These are phyloP conservation scores for Aspergillus ibericus DNA, from an alignment of 2,329 filamentous ascomycete species.

Conservation along the genomic window DNA sequence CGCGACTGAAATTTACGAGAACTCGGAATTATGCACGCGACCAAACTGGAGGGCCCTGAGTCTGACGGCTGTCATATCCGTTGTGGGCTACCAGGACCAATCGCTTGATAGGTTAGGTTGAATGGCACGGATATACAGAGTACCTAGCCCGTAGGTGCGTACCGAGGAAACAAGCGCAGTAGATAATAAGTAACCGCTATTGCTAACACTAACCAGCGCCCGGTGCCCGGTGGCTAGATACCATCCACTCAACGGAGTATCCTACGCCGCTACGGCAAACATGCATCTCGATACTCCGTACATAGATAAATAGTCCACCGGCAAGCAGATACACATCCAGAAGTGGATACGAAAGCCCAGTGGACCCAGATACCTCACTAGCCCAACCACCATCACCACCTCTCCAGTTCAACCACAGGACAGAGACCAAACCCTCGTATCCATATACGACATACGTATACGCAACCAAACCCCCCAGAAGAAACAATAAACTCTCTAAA, in stretches of 20 bases:
- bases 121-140: neutral
- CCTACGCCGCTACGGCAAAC: neutral
- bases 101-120: neutral
- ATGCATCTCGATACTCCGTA: neutral
- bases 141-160: too few species aligned
- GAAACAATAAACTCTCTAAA: too few species aligned
- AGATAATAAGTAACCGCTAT: too few species aligned
- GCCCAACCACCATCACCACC: too few species aligned
- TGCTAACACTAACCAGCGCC: too few species aligned
- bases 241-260: too few species aligned
- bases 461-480: too few species aligned
- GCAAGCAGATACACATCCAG: neutral
- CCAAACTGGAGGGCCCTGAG: neutral
- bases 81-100: neutral
- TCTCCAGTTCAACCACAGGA: too few species aligned
- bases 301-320: neutral
- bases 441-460: neutral
- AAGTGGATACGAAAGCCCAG: neutral
- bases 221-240: too few species aligned
- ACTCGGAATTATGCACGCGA: neutral
- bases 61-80: conserved; percentile 1
- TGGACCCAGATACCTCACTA: too few species aligned
- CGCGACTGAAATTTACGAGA: neutral
- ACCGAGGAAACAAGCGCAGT: too few species aligned
- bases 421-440: too few species aligned